Base-by-base conservation (phyloP, 2,329 filamentous ascomycete species). In the Ceratocystiopsis brevicomis region DNA sequence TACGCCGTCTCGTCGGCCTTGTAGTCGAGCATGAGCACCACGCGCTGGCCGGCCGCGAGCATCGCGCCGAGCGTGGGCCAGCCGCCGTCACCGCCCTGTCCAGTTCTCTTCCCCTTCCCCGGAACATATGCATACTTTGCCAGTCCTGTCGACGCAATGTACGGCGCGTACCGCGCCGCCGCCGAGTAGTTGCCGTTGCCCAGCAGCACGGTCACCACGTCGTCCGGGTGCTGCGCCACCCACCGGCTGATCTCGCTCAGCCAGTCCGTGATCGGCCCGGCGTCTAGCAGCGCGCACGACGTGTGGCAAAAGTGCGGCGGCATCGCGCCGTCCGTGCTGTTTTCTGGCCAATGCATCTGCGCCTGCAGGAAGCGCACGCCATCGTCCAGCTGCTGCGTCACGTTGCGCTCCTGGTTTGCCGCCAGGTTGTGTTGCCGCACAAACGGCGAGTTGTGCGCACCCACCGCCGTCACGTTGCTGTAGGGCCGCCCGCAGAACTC, bases 1-100 rank as follows among this genome's bases (percentile, higher is more conserved):
- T 84, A 78, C 17, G 69, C 67, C 1, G 67, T 73, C 60, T 92
- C 81, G 57, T 94, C 77, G 50, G 85, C 82, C 50, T 78, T 66
- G 63, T 92, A 92, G 61, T 92, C 85, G 62, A 92, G 71, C 61
- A 90, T 85, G 58, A 90, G 69, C 49, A 92, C 69, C 2, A 82
- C 78, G 12, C 84, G 72, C 59, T 83, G 75, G 45, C 73, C 71
- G 17, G 57, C 62, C 11, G 86, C 57, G 50, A 92, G 86, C 70
- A 92, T 76, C 43, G 79, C 70, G 17, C 72, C 75, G 1, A 94
- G 67, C 0, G 82, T 87, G 0, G 87, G 87, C 87, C 87, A 95
- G 60, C 86, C 77, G 10, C 33, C 33, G 33, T 15, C 33, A 2
- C 12, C 47, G 76, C 71, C n/a, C n/a, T n/a, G n/a, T n/a, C n/a